Evolutionary conservation across 768 basidiomycete species (phyloP).

Genomic region (Epithele typhae): DNA sequence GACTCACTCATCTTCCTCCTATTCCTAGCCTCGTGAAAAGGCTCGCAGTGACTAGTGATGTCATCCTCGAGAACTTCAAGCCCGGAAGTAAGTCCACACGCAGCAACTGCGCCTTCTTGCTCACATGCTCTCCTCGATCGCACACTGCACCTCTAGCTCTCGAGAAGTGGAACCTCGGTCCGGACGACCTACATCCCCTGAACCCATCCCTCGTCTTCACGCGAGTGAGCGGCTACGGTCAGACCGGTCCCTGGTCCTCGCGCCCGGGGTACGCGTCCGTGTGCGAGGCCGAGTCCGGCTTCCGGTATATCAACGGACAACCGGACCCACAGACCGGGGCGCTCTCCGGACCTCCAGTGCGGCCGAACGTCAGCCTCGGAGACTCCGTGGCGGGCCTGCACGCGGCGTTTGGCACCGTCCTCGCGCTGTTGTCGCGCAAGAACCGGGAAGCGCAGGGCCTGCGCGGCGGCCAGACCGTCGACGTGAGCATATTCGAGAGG

Average conservation of each 20-base stretch:
- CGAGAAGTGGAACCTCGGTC: conserved; percentile 66
- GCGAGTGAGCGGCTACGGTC: conserved; percentile 75
- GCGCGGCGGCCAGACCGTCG: conserved; percentile 50
- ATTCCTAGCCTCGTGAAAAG: conserved; percentile 49
- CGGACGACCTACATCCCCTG: conserved; percentile 53
- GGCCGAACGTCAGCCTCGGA: conserved; percentile 70
- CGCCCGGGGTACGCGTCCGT: conserved; percentile 72
- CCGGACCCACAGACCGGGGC: conserved; percentile 49
- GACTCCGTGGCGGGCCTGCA: conserved; percentile 71
- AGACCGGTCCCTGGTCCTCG: conserved; percentile 69
- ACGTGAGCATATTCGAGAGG: conserved; percentile 76
- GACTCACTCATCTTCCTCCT: not conserved
- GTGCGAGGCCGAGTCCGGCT: conserved; percentile 73
- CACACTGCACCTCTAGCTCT: conserved; percentile 39
- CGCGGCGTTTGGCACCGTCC: conserved; percentile 68
- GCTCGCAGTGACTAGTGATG: conserved; percentile 61
- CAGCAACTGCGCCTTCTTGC: not conserved
- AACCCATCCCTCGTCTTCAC: conserved; percentile 90
- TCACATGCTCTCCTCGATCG: not conserved
- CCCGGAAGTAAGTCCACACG: conserved; percentile 53
- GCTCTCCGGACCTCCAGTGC: conserved; percentile 57
- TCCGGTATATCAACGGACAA: conserved; percentile 68
- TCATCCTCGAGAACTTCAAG: conserved; percentile 69
- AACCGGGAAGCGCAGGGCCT: conserved; percentile 27
- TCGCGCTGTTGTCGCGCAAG: conserved; percentile 53